A percentile compares a stretch with the other conserved stretches of the same genome.
These are phyloP conservation scores for Leucocoprinus sp. DNA, from an alignment of 768 basidiomycete genomes.

Conservation along the genomic window DNA sequence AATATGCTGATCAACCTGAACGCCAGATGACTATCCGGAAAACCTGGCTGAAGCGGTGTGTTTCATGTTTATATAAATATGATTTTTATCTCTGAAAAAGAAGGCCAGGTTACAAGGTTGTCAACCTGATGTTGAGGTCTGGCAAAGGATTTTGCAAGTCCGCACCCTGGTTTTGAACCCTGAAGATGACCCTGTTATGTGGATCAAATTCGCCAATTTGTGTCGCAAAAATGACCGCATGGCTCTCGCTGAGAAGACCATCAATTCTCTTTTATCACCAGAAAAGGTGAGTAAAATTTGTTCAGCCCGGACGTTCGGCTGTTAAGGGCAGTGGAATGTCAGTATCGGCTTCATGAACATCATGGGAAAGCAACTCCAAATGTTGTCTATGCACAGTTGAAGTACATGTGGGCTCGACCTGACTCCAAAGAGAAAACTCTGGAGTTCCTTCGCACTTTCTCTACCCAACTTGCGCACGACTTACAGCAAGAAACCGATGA, in stretches of 20 bases:
- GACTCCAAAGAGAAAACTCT: slow-evolving; percentile 74
- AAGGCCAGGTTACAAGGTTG: slow-evolving; percentile 76
- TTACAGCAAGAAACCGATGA: slow-evolving; percentile 54
- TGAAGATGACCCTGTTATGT: slow-evolving; percentile 92
- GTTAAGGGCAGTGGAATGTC: slow-evolving; percentile 26
- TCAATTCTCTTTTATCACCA: slow-evolving; percentile 81
- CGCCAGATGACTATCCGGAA: slow-evolving; percentile 84
- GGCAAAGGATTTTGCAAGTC: slow-evolving; percentile 96
- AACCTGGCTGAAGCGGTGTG: slow-evolving; percentile 95
- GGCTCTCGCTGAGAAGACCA: slow-evolving; percentile 93
- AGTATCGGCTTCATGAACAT: slow-evolving; percentile 43
- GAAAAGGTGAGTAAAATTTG: slow-evolving; percentile 42
- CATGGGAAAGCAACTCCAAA: slow-evolving; percentile 81
- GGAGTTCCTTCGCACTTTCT: slow-evolving; percentile 76
- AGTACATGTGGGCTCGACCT: slow-evolving; percentile 84
- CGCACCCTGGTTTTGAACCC: slow-evolving; percentile 89
- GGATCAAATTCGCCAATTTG: slow-evolving; percentile 98
- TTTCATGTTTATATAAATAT: too few species aligned
- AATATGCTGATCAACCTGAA: slow-evolving; percentile 88
- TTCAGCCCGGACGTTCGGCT: not conserved
- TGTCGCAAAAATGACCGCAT: slow-evolving; percentile 94
- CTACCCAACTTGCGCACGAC: slow-evolving; percentile 66
- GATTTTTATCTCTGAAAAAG: not conserved
- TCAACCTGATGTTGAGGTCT: slow-evolving; percentile 97
- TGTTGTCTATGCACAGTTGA: slow-evolving; percentile 93